Base-by-base conservation (phyloP, 1,284 basidiomycete species). In the Clitocybe nebularis region DNA sequence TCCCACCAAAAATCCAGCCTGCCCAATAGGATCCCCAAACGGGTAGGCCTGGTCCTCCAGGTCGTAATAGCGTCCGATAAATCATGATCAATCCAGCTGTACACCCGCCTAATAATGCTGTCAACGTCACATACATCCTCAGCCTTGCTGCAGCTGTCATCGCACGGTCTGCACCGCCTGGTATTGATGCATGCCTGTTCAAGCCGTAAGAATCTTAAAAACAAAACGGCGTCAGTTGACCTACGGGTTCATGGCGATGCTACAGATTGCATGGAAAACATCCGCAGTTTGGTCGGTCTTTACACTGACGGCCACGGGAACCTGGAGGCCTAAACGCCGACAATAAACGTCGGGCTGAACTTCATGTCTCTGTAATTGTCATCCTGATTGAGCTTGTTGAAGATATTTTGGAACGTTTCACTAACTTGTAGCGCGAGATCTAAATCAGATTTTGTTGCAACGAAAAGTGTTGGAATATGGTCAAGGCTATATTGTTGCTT, bases 271-370 rank as follows among this genome's bases (percentile, higher is more conserved):
- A 55, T 88, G 83, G 72, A 91, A 94, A 23, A 95, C 79, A 59
- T 93, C 91, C n/a, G 93, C 93, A 14, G 80, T 81, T 61, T 93
- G 87, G 34, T 80, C 84, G 2, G 81, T 83, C 60, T 86, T 86
- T 34, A 95, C 85, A 60, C 89, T 93, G 16, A 96, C 90, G 2
- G 93, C 84, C 34, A 96, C 89, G 17, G 93, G 93, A 3, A 93
- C 89, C 50, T 87, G 87, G 11, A 97, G 69, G 10, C 83, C 80
- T 41, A 95, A 66, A 45, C 91, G 76, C 56, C 92, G 75, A 60
- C 91, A 93, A 64, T 99, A 99, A 9, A 94, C 91, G 60, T 98
- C 95, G 28, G 95, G 95, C 64, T 99, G 95, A 10, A 98, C 94
- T 72, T 98, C 94, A 62, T 98, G 94, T 58, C 95, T 76, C 86